Percentiles rank a stretch among this genome's conserved stretches.
Conservation (phyloP, 1,284 basidiomycete genomes). For the Tylopilus sp. region DNA sequence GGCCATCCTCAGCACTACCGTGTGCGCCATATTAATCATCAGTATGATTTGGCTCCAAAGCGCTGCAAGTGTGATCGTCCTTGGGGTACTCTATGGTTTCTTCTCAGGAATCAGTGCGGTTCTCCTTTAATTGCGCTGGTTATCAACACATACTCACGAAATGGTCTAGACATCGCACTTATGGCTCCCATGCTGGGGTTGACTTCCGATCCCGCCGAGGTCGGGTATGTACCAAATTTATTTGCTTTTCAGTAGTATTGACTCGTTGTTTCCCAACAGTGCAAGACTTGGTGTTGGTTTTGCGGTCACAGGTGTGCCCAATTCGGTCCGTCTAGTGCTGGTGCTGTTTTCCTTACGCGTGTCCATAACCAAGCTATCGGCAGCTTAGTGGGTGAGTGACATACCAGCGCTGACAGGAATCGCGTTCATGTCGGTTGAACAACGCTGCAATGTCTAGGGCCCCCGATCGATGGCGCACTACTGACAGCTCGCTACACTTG, state of each 20-base stretch:
- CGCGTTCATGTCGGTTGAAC: too few relatives aligned
- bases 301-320: too few relatives aligned
- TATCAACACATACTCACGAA: neutral
- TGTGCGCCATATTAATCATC: conserved; percentile 48
- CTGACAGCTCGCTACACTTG: conserved; percentile 39
- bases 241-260: too few relatives aligned
- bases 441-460: conserved; percentile 22
- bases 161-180: neutral
- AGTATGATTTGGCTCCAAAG: conserved; percentile 51
- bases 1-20: conserved; percentile 44
- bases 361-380: too few relatives aligned
- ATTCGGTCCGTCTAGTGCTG: too few relatives aligned
- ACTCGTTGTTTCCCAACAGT: too few relatives aligned
- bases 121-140: too few relatives aligned
- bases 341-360: too few relatives aligned
- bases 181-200: neutral
- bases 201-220: neutral
- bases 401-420: too few relatives aligned
- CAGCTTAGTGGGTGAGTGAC: too few relatives aligned
- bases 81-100: conserved; percentile 58
- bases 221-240: neutral
- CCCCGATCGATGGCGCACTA: conserved; percentile 43
- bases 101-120: conserved; percentile 53
- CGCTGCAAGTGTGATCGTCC: conserved; percentile 53
- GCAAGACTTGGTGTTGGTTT: too few relatives aligned